These are phyloP conservation scores for Primulina tabacum DNA, from an alignment of 257 asterid species.

Conservation along the genomic window DNA sequence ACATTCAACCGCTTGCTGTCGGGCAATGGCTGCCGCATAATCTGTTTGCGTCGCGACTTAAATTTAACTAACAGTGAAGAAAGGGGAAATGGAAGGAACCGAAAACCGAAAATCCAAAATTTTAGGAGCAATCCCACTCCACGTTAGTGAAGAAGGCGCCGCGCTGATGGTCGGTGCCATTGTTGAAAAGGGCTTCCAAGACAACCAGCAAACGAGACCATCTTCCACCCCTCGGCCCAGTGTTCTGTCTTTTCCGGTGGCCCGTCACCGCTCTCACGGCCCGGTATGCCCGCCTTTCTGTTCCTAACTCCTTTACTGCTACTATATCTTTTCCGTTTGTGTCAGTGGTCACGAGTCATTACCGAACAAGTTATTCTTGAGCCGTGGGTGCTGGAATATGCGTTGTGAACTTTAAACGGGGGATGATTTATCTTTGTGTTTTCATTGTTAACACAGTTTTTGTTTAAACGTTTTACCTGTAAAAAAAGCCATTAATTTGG, in stretches of 20 bases:
- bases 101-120: constrained; percentile 34
- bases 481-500: neutral
- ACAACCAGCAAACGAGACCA: constrained; percentile 27
- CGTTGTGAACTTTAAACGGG: constrained; percentile 11
- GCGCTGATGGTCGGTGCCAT: constrained; percentile 65
- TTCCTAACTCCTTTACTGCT: neutral
- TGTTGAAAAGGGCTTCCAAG: constrained; percentile 82
- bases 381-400: neutral
- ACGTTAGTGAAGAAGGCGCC: constrained; percentile 42
- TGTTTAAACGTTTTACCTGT: neutral
- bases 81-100: constrained; percentile 26
- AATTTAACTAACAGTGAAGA: constrained; percentile 30
- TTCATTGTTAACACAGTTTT: neutral
- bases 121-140: constrained; percentile 32
- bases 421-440: neutral
- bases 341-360: too few relatives aligned
- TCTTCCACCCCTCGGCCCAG: constrained; percentile 58
- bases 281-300: constrained; percentile 44
- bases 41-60: neutral
- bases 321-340: neutral
- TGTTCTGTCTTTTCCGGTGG: constrained; percentile 78
- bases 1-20: neutral
- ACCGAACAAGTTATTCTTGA: neutral
- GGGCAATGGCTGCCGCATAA: neutral
- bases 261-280: constrained; percentile 92